Percentiles rank a stretch among this genome's conserved stretches.
phyloP scores from a whole-genome alignment of 495 filamentous ascomycete species.

The Astrothelium macrocarpum region DNA sequence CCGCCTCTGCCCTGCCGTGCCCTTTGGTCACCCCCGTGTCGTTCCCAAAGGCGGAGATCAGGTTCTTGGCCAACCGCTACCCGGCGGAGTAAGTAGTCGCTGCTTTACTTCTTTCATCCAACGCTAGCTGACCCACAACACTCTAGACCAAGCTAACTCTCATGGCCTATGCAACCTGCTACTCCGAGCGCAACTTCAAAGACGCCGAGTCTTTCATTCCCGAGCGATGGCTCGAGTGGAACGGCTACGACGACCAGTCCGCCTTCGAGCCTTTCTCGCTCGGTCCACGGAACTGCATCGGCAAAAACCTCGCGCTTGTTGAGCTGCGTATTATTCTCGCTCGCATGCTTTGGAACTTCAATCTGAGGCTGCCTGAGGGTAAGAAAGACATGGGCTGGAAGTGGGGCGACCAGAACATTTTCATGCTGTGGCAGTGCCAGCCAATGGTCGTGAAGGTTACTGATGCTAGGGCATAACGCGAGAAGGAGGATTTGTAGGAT shows the following conservation, averaged over 20 bases:
- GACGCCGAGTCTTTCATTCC: conserved; percentile 26
- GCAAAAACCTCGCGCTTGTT: conserved; percentile 22
- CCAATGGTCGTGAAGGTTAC: conserved; percentile 3
- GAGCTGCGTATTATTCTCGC: conserved; percentile 27
- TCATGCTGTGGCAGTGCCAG: conserved; percentile 2
- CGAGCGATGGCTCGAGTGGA: conserved; percentile 24
- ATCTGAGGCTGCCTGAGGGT: conserved; percentile 31
- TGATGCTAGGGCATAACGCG: neutral
- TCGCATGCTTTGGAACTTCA: conserved; percentile 28
- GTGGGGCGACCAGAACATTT: conserved; percentile 2
- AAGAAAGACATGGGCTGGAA: conserved; percentile 29
- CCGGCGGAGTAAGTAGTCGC: conserved; percentile 24
- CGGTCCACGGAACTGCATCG: conserved; percentile 28
- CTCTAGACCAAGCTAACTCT: conserved; percentile 3
- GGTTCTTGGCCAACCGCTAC: conserved; percentile 32
- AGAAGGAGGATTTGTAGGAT: neutral
- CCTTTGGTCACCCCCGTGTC: neutral
- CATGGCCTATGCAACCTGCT: conserved; percentile 25
- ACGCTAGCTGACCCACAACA: neutral
- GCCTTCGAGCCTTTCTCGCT: conserved; percentile 25
- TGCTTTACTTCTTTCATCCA: conserved; percentile 2
- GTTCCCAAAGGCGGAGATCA: conserved; percentile 28
- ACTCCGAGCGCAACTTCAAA: conserved; percentile 21
- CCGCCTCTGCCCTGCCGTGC: conserved; percentile 43
- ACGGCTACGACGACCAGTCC: conserved; percentile 18